phyloP scores from a whole-genome alignment of 805 yeast species.

The Komagataella kurtzmanii region DNA sequence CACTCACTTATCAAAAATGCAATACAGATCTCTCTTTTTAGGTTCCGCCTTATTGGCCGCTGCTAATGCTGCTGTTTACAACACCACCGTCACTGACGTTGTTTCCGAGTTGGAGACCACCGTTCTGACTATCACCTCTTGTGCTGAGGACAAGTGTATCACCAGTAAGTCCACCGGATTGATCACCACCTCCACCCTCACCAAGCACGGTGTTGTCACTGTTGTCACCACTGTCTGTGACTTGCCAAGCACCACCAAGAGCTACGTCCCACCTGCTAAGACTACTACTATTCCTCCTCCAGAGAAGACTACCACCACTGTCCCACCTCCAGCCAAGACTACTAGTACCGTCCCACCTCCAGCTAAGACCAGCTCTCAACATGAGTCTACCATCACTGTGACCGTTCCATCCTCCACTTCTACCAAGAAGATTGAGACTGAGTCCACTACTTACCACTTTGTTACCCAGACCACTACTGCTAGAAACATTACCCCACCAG shows the following conservation, averaged over 20 bases:
- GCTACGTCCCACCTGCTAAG: constrained; percentile 1
- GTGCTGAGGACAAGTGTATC: constrained; percentile 15
- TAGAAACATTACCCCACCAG: background rate
- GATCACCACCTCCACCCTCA: constrained; percentile 14
- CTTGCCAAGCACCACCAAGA: constrained; percentile 5
- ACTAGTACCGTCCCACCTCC: background rate
- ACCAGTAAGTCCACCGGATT: constrained; percentile 13
- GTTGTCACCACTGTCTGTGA: constrained; percentile 24
- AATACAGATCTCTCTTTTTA: constrained; percentile 1
- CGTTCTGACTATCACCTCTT: constrained; percentile 16
- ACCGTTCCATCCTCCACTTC: constrained; percentile 6
- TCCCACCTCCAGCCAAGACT: background rate
- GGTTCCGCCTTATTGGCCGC: constrained; percentile 11
- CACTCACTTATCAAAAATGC: constrained; percentile 3
- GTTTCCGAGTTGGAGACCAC: constrained; percentile 8
- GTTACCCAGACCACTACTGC: background rate
- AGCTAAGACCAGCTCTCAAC: background rate
- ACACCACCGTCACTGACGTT: constrained; percentile 7
- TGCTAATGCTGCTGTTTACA: constrained; percentile 8
- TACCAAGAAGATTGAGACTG: constrained; percentile 2
- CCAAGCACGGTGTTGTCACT: constrained; percentile 20
- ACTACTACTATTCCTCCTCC: background rate
- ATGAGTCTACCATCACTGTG: background rate
- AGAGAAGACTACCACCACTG: background rate
- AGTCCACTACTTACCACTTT: constrained; percentile 2